Evolutionary conservation across 2,329 filamentous ascomycete genomes (phyloP).

Genomic region (Talaromyces rugulosus): DNA sequence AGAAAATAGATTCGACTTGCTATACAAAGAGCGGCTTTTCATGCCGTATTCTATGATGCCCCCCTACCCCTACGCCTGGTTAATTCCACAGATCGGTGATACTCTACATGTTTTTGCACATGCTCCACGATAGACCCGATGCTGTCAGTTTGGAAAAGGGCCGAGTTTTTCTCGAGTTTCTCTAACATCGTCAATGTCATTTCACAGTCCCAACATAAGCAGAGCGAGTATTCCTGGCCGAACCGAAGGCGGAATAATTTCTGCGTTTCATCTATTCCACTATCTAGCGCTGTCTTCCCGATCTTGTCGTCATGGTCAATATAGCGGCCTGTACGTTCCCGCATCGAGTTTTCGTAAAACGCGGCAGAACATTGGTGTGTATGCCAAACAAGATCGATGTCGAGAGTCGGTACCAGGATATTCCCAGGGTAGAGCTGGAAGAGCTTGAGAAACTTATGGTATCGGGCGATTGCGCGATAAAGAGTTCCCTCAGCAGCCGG

Average conservation of each 20-base stretch:
- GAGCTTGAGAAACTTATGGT: slow-evolving; percentile 36
- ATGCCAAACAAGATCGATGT: slow-evolving; percentile 44
- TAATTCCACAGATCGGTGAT: neutral
- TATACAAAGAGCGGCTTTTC: no score
- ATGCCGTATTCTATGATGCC: no score
- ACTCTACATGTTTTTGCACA: neutral
- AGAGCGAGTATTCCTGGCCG: slow-evolving; percentile 33
- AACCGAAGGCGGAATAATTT: slow-evolving; percentile 28
- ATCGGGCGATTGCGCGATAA: slow-evolving; percentile 32
- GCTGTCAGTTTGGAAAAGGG: neutral
- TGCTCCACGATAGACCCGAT: neutral
- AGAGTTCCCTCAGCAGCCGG: slow-evolving; percentile 33
- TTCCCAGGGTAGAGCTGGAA: slow-evolving; percentile 23
- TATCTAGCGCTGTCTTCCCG: slow-evolving; percentile 19
- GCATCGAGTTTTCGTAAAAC: slow-evolving; percentile 20
- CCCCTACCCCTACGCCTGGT: neutral
- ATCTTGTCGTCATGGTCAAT: slow-evolving; percentile 42
- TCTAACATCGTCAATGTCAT: slow-evolving; percentile 1
- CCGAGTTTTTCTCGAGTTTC: neutral
- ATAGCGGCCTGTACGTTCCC: slow-evolving; percentile 18
- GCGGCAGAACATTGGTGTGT: slow-evolving; percentile 38
- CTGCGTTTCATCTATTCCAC: slow-evolving; percentile 27
- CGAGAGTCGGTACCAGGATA: slow-evolving; percentile 38
- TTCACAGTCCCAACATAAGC: slow-evolving; percentile 16
- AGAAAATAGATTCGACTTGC: no score